Evolutionary conservation across 2,329 filamentous ascomycete genomes (phyloP).

Genomic region (Chrysoporthe austroafricana): DNA sequence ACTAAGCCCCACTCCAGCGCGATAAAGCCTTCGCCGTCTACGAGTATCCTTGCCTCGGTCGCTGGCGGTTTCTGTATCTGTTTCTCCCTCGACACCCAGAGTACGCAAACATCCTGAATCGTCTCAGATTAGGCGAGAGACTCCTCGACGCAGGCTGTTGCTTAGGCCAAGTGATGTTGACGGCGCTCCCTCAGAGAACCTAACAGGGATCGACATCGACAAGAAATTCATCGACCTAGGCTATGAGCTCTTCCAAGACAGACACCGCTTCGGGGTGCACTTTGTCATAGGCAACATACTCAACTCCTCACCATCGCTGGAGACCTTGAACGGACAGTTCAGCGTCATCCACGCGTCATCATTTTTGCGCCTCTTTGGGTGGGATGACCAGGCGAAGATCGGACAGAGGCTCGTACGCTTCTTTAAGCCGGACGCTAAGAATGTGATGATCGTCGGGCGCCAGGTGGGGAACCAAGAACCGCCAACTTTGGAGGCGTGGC

Average conservation of each 20-base stretch:
- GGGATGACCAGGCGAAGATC: slow-evolving; percentile 35
- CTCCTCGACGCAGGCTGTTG: slow-evolving; percentile 49
- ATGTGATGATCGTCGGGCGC: slow-evolving; percentile 35
- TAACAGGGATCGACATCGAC: no score
- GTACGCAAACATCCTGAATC: slow-evolving; percentile 38
- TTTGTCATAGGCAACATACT: slow-evolving; percentile 37
- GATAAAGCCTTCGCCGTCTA: slow-evolving; percentile 43
- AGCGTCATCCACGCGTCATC: no score
- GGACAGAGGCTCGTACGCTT: slow-evolving; percentile 35
- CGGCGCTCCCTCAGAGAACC: slow-evolving; percentile 42
- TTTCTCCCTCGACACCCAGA: slow-evolving; percentile 37
- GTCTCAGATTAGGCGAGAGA: slow-evolving; percentile 34
- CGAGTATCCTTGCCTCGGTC: slow-evolving; percentile 45
- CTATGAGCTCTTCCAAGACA: slow-evolving; percentile 30
- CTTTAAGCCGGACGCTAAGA: slow-evolving; percentile 30
- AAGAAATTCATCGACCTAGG: no score
- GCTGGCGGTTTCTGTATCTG: slow-evolving; percentile 45
- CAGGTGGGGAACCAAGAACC: slow-evolving; percentile 36
- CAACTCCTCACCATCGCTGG: slow-evolving; percentile 24
- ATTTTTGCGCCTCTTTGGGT: slow-evolving; percentile 30
- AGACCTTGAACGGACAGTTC: slow-evolving; percentile 33
- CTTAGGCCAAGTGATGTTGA: slow-evolving; percentile 48
- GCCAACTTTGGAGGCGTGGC: slow-evolving; percentile 23
- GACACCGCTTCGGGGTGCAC: slow-evolving; percentile 28
- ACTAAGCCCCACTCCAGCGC: slow-evolving; percentile 33